Percentiles rank a stretch among this genome's conserved stretches.
phyloP scores from a whole-genome alignment of 1,284 basidiomycete species.

The Coriolopsis trogii region DNA sequence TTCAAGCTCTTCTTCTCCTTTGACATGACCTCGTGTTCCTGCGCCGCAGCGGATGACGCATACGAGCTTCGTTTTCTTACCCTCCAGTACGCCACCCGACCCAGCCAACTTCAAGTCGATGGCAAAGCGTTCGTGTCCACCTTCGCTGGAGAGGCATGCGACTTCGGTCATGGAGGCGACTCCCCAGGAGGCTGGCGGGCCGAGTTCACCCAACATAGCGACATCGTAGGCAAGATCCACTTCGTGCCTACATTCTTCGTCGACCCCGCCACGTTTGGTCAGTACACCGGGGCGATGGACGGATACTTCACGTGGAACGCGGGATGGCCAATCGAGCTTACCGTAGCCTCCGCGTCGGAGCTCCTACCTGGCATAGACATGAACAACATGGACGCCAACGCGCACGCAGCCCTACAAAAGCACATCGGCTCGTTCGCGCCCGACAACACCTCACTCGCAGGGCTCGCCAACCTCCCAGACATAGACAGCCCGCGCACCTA shows the following conservation, averaged over 20 bases:
- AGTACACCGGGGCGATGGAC: constrained; percentile 53
- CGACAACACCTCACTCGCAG: too few species aligned
- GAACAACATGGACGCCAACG: constrained; percentile 27
- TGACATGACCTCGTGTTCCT: constrained; percentile 74
- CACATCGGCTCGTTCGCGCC: constrained; percentile 46
- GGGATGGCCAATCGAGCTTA: constrained; percentile 64
- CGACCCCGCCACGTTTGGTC: constrained; percentile 50
- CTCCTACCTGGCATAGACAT: constrained; percentile 30
- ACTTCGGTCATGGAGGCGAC: constrained; percentile 59
- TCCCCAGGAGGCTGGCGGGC: constrained; percentile 56
- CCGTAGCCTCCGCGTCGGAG: constrained; percentile 41
- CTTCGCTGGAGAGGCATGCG: constrained; percentile 78
- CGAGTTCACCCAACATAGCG: constrained; percentile 55
- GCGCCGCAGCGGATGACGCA: constrained; percentile 55
- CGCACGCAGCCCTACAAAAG: constrained; percentile 41
- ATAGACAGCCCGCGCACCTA: constrained; percentile 29
- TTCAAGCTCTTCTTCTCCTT: constrained; percentile 84
- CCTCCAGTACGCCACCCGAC: constrained; percentile 55
- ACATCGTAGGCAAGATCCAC: constrained; percentile 49
- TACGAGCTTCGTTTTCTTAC: constrained; percentile 62
- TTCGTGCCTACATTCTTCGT: constrained; percentile 74
- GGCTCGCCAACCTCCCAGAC: constrained; percentile 28
- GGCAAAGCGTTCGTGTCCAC: constrained; percentile 71
- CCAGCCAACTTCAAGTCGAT: constrained; percentile 65
- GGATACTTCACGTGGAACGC: constrained; percentile 72